Conservation (phyloP, 352 stramenopile species). For the Globisporangium paddicum region DNA sequence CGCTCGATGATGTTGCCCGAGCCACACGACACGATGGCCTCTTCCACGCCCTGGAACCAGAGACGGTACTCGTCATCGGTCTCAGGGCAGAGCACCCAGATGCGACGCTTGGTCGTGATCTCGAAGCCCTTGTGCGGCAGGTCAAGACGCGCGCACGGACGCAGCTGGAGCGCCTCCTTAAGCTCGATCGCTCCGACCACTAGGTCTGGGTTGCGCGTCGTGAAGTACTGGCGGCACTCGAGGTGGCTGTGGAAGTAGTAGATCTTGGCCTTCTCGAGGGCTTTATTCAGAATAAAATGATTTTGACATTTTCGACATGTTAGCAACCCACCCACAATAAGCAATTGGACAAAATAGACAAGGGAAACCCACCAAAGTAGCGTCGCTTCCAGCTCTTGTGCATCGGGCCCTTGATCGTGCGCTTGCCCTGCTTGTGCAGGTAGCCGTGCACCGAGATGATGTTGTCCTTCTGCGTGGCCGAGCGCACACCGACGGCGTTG, state of each 20-base stretch:
- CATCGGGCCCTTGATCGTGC: constrained; percentile 81
- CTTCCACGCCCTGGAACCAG: constrained; percentile 80
- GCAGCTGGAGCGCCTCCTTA: constrained; percentile 82
- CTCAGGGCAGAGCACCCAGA: constrained; percentile 85
- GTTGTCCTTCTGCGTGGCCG: too few species aligned
- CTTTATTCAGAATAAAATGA: constrained; percentile 11
- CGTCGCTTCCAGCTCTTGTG: constrained; percentile 86
- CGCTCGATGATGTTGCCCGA: constrained; percentile 84
- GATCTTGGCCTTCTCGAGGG: constrained; percentile 84
- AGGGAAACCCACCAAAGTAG: constrained; percentile 48
- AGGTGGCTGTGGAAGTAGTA: constrained; percentile 87
- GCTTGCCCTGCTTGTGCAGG: constrained; percentile 89
- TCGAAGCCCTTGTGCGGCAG: constrained; percentile 80
- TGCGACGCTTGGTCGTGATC: constrained; percentile 71
- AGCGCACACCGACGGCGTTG: neutral
- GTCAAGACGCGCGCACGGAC: constrained; percentile 71
- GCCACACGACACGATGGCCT: constrained; percentile 66
- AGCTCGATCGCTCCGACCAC: constrained; percentile 79
- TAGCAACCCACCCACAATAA: too few species aligned
- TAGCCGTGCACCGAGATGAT: constrained; percentile 88
- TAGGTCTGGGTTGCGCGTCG: constrained; percentile 73
- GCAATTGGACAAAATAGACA: neutral
- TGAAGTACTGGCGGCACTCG: constrained; percentile 86
- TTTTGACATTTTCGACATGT: too few species aligned
- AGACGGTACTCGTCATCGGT: constrained; percentile 80